Evolutionary conservation across 768 basidiomycete genomes (phyloP).

Genomic region (Naganishia vaughanmartiniae): DNA sequence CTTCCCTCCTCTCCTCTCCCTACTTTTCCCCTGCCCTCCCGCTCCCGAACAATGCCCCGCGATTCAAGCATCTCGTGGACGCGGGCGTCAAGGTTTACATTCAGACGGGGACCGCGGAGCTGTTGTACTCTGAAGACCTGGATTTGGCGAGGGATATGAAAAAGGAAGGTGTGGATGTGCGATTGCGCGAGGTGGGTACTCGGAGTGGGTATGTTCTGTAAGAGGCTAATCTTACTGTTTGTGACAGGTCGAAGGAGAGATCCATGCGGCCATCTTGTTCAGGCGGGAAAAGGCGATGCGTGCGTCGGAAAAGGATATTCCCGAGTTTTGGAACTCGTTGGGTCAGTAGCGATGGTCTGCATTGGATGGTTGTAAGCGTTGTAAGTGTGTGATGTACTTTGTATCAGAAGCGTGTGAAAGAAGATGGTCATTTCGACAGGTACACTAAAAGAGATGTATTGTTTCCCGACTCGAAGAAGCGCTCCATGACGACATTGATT

Average conservation of each 20-base stretch:
- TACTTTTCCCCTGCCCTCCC: slow-evolving; percentile 40
- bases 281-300: slow-evolving; percentile 22
- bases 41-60: slow-evolving; percentile 27
- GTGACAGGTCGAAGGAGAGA: slow-evolving; percentile 27
- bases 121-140: slow-evolving; percentile 38
- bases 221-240: background rate
- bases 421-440: no score
- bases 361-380: no score
- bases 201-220: background rate
- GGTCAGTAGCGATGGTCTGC: no score
- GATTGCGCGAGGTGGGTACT: slow-evolving; percentile 38
- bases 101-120: slow-evolving; percentile 40
- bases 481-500: no score
- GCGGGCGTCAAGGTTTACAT: slow-evolving; percentile 37
- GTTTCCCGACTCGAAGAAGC: no score
- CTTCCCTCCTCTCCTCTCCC: slow-evolving; percentile 29
- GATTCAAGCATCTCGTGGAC: slow-evolving; percentile 37
- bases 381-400: no score
- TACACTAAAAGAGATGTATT: no score
- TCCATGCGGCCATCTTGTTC: slow-evolving; percentile 31
- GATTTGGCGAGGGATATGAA: slow-evolving; percentile 36
- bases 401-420: no score
- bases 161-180: slow-evolving; percentile 41
- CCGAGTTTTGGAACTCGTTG: slow-evolving; percentile 28
- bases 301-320: slow-evolving; percentile 29